Base-by-base conservation (phyloP, 352 stramenopile species). In the Albugo candida region DNA sequence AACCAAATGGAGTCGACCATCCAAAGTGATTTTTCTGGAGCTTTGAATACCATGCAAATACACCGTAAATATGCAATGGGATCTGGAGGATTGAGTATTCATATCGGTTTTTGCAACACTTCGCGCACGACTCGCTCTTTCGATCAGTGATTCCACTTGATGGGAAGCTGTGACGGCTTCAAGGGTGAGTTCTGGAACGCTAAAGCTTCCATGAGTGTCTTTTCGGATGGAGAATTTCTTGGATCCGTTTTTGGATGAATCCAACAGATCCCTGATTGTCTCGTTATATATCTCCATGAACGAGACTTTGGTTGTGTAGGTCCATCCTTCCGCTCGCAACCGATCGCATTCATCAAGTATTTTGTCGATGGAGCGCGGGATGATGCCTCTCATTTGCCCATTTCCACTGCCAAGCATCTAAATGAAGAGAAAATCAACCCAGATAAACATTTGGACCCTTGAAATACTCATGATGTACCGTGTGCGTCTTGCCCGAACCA, bases 221-320 rank as follows among this genome's bases (percentile, higher is more conserved):
- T 83, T 83, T 52, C 85, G 83, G 48, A 88, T 83, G 21, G 42
- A 54, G 16, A 85, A 57, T 35, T 74, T 69, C 17, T 77, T 75
- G 41, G 67, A 58, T 0, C 43, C 51, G 16, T 62, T 64, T n/a
- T 66, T 60, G 49, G 73, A 78, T 5, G 61, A 66, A 1, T 69
- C 74, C 11, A 99, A 83, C n/a, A 99, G 58, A 60, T 99, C 96
- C 31, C 86, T 85, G 13, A 99, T 65, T 11, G 85, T 85, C 62
- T 99, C 96, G 59, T 99, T 99, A 78, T 99, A 99, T 48, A 99
- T 99, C 73, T 99, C 96, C 27, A 99, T 59, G 59, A 98, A 99
- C 0, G 87, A 97, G 6, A 96, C 94, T 55, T 93, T 81, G 24
- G 98, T 81, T 1, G 65, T 79, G 63, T 99, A 99, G 18, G 64